phyloP scores from a whole-genome alignment of 371 early-diverging fungal species.

The Mortierella polycephala region DNA sequence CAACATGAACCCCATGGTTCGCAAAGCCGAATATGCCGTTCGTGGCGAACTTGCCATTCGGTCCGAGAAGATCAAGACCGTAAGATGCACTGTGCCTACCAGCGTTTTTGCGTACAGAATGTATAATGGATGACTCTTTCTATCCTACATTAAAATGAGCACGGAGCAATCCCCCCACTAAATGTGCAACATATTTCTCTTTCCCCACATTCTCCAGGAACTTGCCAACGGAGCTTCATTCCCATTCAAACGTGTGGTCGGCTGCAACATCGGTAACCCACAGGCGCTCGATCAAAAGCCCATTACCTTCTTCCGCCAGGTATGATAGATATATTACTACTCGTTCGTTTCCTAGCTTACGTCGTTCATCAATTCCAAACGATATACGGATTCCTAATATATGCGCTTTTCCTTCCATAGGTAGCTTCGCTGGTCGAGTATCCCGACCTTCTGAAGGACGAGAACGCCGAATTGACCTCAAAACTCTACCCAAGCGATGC shows the following conservation, averaged over 20 bases:
- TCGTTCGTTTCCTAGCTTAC: neutral
- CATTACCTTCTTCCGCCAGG: conserved; percentile 98
- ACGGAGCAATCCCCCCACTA: too few species aligned
- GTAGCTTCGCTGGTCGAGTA: conserved; percentile 90
- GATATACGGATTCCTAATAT: neutral
- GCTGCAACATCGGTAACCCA: conserved; percentile 98
- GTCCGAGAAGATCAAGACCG: conserved; percentile 85
- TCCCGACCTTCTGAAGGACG: conserved; percentile 78
- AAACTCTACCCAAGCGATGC: conserved; percentile 88
- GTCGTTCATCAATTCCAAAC: neutral
- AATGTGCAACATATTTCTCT: neutral
- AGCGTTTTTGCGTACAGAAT: neutral
- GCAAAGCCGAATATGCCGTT: conserved; percentile 93
- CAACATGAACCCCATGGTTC: conserved; percentile 80
- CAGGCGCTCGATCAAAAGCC: conserved; percentile 95
- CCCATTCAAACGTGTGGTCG: conserved; percentile 83
- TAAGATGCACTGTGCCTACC: conserved; percentile 34
- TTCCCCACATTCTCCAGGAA: conserved; percentile 53
- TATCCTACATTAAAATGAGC: neutral
- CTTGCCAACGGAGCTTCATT: conserved; percentile 60
- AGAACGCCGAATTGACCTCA: conserved; percentile 60
- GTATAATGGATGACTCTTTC: neutral
- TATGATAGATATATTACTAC: conserved; percentile 30
- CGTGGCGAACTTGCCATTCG: conserved; percentile 96
- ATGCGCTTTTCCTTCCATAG: conserved; percentile 44